Evolutionary conservation across 768 basidiomycete genomes (phyloP).

Genomic region (Calocybe cyanea): DNA sequence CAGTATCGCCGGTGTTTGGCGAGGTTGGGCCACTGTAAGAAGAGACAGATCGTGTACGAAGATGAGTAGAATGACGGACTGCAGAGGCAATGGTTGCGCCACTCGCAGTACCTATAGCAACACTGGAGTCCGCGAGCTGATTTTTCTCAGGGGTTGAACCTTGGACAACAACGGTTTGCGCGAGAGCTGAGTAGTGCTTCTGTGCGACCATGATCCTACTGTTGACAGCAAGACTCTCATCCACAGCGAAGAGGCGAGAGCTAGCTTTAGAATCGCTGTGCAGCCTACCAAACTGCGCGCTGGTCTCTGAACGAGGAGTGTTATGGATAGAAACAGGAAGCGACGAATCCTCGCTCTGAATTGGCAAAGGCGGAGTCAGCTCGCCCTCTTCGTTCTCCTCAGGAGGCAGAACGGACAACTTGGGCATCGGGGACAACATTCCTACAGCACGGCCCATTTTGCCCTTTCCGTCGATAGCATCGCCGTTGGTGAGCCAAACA

Average conservation of each 20-base stretch:
- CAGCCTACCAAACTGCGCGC: slow-evolving; percentile 52
- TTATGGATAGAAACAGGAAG: slow-evolving; percentile 39
- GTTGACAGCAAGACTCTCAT: slow-evolving; percentile 48
- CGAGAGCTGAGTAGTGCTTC: slow-evolving; percentile 67
- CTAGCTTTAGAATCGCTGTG: slow-evolving; percentile 52
- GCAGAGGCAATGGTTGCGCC: slow-evolving; percentile 29
- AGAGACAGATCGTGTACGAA: slow-evolving; percentile 59
- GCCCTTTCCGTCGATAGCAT: slow-evolving; percentile 63
- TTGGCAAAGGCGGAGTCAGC: slow-evolving; percentile 57
- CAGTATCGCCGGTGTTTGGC: slow-evolving; percentile 30
- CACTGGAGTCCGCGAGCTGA: slow-evolving; percentile 27
- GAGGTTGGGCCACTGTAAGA: slow-evolving; percentile 41
- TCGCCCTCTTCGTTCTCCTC: slow-evolving; percentile 46
- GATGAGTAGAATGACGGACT: slow-evolving; percentile 38
- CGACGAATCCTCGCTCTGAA: slow-evolving; percentile 49
- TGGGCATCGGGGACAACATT: slow-evolving; percentile 61
- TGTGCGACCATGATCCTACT: slow-evolving; percentile 70
- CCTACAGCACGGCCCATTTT: slow-evolving; percentile 59
- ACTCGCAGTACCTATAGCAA: slow-evolving; percentile 32
- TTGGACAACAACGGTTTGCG: slow-evolving; percentile 58
- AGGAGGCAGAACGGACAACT: slow-evolving; percentile 62
- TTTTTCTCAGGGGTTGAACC: slow-evolving; percentile 38
- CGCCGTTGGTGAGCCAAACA: slow-evolving; percentile 71
- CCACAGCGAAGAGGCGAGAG: slow-evolving; percentile 47
- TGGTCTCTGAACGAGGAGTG: slow-evolving; percentile 54